phyloP scores from a whole-genome alignment of 148 eudicot genomes.

The Rhododendron ovatum region DNA sequence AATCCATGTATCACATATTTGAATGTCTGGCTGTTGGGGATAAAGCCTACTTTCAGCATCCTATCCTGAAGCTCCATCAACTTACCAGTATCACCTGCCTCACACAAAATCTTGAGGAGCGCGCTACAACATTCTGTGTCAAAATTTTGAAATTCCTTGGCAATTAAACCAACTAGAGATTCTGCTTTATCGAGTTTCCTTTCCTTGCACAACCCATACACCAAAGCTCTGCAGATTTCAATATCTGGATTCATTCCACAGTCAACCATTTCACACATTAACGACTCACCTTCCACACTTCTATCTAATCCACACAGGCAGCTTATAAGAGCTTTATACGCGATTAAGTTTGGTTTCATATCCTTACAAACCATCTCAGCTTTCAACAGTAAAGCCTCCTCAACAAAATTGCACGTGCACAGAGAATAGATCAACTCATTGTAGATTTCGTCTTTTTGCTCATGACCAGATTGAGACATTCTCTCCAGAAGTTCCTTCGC shows the following conservation, averaged over 20 bases:
- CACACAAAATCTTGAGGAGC: constrained; percentile 42
- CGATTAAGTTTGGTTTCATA: constrained; percentile 36
- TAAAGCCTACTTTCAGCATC: constrained; percentile 67
- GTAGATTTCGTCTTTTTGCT: constrained; percentile 42
- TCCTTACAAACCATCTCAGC: constrained; percentile 40
- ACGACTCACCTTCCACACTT: constrained; percentile 50
- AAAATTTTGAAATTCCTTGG: constrained; percentile 43
- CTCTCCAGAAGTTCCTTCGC: constrained; percentile 59
- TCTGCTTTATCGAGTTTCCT: constrained; percentile 46
- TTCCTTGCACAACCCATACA: constrained; percentile 50
- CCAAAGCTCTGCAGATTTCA: constrained; percentile 52
- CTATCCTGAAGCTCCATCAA: constrained; percentile 66
- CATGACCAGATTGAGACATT: constrained; percentile 50
- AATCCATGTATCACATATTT: constrained; percentile 61
- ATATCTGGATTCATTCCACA: constrained; percentile 47
- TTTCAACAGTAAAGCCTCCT: constrained; percentile 57
- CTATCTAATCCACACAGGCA: constrained; percentile 47
- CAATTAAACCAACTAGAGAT: constrained; percentile 41
- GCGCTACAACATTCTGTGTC: constrained; percentile 58
- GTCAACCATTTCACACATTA: constrained; percentile 58
- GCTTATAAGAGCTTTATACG: constrained; percentile 49
- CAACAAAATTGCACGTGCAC: constrained; percentile 38
- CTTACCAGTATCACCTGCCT: constrained; percentile 36
- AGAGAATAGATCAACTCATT: constrained; percentile 55
- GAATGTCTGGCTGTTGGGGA: constrained; percentile 57